Conservation (phyloP, 371 early-diverging fungal species). For the Gilbertella persicaria region DNA sequence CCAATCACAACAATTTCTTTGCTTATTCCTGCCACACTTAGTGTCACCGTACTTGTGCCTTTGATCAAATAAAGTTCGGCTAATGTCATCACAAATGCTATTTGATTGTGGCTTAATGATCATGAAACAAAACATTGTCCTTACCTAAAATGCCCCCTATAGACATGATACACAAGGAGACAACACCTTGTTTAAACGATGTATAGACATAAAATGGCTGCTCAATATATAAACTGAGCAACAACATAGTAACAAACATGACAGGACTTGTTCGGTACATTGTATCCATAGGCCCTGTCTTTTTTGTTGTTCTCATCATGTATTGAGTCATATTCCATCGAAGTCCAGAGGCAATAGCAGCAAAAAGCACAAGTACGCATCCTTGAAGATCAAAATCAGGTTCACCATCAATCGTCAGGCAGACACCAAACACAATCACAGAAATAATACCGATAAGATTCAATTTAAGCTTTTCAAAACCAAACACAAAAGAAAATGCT, state of each 20-base stretch:
- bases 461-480: conserved; percentile 72
- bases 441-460: conserved; percentile 71
- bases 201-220: conserved; percentile 50
- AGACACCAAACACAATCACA: conserved; percentile 81
- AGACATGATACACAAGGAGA: conserved; percentile 42
- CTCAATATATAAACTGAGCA: conserved; percentile 59
- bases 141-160: conserved; percentile 74
- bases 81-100: conserved; percentile 85
- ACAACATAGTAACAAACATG: conserved; percentile 64
- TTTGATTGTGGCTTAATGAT: not conserved
- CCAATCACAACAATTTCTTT: conserved; percentile 68
- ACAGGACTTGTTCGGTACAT: conserved; percentile 71
- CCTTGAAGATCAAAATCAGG: conserved; percentile 75
- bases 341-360: conserved; percentile 80
- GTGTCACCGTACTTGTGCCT: conserved; percentile 80
- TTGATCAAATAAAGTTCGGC: conserved; percentile 83
- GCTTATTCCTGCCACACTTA: conserved; percentile 88
- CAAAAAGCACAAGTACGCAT: conserved; percentile 65
- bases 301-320: conserved; percentile 49
- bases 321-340: conserved; percentile 87
- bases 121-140: not conserved
- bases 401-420: conserved; percentile 82
- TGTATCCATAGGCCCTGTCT: conserved; percentile 82
- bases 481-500: conserved; percentile 87
- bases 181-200: conserved; percentile 1